These are phyloP conservation scores for Lactarius sp. DNA, from an alignment of 768 basidiomycete species.

Conservation along the genomic window DNA sequence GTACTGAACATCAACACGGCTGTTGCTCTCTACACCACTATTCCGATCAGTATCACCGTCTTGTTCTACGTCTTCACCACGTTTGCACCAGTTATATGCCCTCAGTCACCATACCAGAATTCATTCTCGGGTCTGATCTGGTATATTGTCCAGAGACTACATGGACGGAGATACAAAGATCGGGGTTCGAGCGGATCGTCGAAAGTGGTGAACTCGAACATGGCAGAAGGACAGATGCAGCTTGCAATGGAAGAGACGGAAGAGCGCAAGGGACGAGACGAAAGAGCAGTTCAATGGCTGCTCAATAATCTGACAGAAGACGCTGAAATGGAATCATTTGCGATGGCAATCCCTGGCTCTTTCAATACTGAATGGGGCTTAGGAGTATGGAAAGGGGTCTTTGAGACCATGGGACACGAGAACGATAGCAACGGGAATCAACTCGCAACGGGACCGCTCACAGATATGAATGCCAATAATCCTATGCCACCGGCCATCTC, in stretches of 20 bases:
- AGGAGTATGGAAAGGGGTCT: not conserved
- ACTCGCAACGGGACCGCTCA: too few relatives aligned
- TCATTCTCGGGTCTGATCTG: slow-evolving; percentile 16
- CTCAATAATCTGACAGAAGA: slow-evolving; percentile 1
- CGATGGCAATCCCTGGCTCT: slow-evolving; percentile 1
- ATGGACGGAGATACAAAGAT: slow-evolving; percentile 1
- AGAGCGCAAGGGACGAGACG: slow-evolving; percentile 2
- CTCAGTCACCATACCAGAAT: slow-evolving; percentile 16
- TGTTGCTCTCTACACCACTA: slow-evolving; percentile 3
- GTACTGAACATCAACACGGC: slow-evolving; percentile 31
- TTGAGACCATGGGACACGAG: not conserved
- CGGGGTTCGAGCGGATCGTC: not conserved
- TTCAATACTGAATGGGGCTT: not conserved
- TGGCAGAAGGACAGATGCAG: slow-evolving; percentile 3
- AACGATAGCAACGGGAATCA: not conserved
- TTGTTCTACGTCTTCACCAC: slow-evolving; percentile 19
- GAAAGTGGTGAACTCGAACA: slow-evolving; percentile 5
- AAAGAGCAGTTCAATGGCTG: not conserved
- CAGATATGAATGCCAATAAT: too few relatives aligned
- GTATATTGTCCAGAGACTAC: not conserved
- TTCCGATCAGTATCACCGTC: slow-evolving; percentile 2
- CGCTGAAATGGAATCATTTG: slow-evolving; percentile 5
- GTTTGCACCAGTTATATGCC: slow-evolving; percentile 10
- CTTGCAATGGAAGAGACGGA: slow-evolving; percentile 13
- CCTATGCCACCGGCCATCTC: not conserved